Percentiles rank a stretch among this genome's conserved stretches.
These are phyloP conservation scores for Darksidea phi DNA, from an alignment of 495 filamentous ascomycete genomes.

Conservation along the genomic window DNA sequence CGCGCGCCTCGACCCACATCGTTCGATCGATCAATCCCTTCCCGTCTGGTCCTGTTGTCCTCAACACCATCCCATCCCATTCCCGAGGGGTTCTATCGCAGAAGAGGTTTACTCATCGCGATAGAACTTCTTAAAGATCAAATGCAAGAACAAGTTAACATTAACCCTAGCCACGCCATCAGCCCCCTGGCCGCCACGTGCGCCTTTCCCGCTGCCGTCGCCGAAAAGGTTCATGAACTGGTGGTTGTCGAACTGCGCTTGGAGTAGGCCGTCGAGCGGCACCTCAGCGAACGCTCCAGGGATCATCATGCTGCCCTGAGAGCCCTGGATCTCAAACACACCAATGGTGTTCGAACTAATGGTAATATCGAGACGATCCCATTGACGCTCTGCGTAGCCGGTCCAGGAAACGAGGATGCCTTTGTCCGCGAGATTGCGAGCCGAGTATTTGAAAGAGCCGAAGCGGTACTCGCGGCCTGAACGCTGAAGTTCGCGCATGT, in stretches of 20 bases:
- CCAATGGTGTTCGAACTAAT: constrained; percentile 94
- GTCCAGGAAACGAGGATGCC: constrained; percentile 88
- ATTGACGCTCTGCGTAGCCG: constrained; percentile 81
- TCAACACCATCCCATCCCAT: too few relatives aligned
- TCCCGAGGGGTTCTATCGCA: too few relatives aligned
- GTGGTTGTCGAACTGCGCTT: constrained; percentile 94
- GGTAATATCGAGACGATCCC: constrained; percentile 87
- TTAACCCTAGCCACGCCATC: constrained; percentile 73
- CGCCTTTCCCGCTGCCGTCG: constrained; percentile 40
- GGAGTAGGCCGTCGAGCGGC: constrained; percentile 87
- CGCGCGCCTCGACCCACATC: too few relatives aligned
- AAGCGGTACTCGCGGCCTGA: constrained; percentile 92
- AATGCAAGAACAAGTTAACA: constrained; percentile 91
- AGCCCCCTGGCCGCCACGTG: background rate
- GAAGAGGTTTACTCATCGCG: constrained; percentile 46
- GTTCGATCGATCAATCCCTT: too few relatives aligned
- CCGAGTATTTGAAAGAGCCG: constrained; percentile 94
- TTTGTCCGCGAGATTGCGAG: constrained; percentile 83
- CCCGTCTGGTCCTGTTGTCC: too few relatives aligned
- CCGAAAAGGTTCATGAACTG: constrained; percentile 95
- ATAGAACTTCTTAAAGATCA: constrained; percentile 98
- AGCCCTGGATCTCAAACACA: constrained; percentile 89
- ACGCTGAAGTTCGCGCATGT: constrained; percentile 90
- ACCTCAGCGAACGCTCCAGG: constrained; percentile 89
- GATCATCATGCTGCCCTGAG: constrained; percentile 89